phyloP scores from a whole-genome alignment of 2,329 filamentous ascomycete species.

The Fusarium pseudograminearum region DNA sequence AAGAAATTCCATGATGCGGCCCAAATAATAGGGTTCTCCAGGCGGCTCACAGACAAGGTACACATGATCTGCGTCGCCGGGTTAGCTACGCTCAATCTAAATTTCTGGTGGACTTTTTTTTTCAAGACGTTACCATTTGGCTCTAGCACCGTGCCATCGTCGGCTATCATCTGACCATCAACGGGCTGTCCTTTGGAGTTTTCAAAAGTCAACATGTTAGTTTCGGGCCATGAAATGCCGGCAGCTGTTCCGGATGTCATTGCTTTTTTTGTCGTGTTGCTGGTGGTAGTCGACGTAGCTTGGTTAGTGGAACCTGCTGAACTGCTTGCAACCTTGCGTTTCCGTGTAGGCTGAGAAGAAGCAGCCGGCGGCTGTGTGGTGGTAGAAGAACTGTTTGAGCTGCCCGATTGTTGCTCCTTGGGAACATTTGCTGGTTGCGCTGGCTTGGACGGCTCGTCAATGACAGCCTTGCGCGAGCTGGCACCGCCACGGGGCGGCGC shows the following conservation, averaged over 20 bases:
- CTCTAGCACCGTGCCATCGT: slow-evolving; percentile 86
- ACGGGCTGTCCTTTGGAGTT: slow-evolving; percentile 75
- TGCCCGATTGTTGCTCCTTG: slow-evolving; percentile 53
- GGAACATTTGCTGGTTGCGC: slow-evolving; percentile 51
- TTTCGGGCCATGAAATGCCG: slow-evolving; percentile 66
- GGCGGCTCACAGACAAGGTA: slow-evolving; percentile 98
- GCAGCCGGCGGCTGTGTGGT: slow-evolving; percentile 64
- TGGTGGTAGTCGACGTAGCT: slow-evolving; percentile 37
- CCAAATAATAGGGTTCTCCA: slow-evolving; percentile 97
- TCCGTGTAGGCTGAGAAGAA: slow-evolving; percentile 72
- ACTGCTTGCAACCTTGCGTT: slow-evolving; percentile 79
- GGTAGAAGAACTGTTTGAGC: slow-evolving; percentile 47
- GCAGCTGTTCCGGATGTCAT: slow-evolving; percentile 52
- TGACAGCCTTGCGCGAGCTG: slow-evolving; percentile 57
- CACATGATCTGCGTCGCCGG: slow-evolving; percentile 72
- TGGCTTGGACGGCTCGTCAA: slow-evolving; percentile 55
- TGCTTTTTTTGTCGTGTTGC: slow-evolving; percentile 42
- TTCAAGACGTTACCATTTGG: slow-evolving; percentile 76
- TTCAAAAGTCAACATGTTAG: slow-evolving; percentile 92
- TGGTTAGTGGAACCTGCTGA: slow-evolving; percentile 43
- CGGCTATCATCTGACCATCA: slow-evolving; percentile 83
- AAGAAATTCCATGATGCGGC: slow-evolving; percentile 98
- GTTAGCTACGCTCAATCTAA: slow-evolving; percentile 49
- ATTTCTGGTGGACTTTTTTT: slow-evolving; percentile 42
- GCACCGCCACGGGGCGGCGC: slow-evolving; percentile 50